Conservation (phyloP, 129 eudicot genomes). For the Erigeron canadensis region DNA sequence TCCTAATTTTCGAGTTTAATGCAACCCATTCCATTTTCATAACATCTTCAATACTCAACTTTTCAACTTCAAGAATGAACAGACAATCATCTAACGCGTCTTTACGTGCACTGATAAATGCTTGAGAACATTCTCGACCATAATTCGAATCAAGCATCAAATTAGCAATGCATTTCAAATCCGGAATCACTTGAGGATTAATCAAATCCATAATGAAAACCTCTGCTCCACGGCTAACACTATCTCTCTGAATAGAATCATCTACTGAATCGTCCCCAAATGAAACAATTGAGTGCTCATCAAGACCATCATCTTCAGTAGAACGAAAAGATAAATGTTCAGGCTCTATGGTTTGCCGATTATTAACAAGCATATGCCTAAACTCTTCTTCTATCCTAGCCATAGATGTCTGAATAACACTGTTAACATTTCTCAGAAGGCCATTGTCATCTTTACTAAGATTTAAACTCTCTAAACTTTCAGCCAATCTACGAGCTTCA, state of each 20-base stretch:
- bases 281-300: constrained; percentile 56
- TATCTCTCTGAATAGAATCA: constrained; percentile 64
- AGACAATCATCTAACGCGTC: constrained; percentile 83
- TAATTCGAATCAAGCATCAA: constrained; percentile 78
- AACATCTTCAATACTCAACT: constrained; percentile 79
- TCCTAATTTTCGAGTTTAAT: constrained; percentile 67
- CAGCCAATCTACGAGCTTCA: constrained; percentile 57
- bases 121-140: constrained; percentile 78
- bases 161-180: constrained; percentile 62
- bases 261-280: constrained; percentile 75
- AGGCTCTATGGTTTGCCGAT: constrained; percentile 79
- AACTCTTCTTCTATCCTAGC: constrained; percentile 79
- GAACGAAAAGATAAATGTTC: constrained; percentile 88
- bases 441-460: constrained; percentile 37
- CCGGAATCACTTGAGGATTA: constrained; percentile 65
- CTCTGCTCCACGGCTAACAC: constrained; percentile 62
- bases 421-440: constrained; percentile 51
- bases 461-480: constrained; percentile 53
- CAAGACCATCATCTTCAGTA: constrained; percentile 68
- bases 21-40: constrained; percentile 85
- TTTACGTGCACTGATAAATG: constrained; percentile 58
- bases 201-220: constrained; percentile 69
- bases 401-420: constrained; percentile 78
- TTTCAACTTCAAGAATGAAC: constrained; percentile 73
- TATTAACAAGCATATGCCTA: constrained; percentile 68